These are phyloP conservation scores for Farysia itapuensis DNA, from an alignment of 1,284 basidiomycete genomes.

Conservation along the genomic window DNA sequence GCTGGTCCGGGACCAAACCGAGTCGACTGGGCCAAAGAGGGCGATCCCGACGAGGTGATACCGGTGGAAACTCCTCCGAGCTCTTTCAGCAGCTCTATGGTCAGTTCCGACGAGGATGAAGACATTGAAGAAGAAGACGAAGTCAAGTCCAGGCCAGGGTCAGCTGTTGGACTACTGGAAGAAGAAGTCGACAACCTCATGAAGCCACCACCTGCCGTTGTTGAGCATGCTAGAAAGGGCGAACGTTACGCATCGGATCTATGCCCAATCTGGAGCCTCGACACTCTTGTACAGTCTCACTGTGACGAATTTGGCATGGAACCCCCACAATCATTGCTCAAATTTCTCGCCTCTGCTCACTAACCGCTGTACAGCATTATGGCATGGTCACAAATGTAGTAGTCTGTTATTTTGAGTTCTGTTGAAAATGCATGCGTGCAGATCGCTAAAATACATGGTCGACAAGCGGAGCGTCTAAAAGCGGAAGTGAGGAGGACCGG, in stretches of 20 bases:
- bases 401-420: no score
- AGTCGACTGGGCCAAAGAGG: conserved; percentile 33
- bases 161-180: conserved; percentile 4
- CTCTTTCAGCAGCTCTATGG: conserved; percentile 30
- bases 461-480: no score
- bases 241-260: conserved; percentile 29
- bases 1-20: conserved; percentile 25
- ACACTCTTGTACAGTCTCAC: conserved; percentile 14
- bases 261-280: conserved; percentile 26
- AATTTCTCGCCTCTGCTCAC: no score
- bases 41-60: conserved; percentile 48
- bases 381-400: no score
- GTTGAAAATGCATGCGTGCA: no score
- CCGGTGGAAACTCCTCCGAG: conserved; percentile 41
- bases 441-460: no score
- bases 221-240: conserved; percentile 38
- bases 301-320: conserved; percentile 12
- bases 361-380: no score
- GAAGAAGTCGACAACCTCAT: neutral
- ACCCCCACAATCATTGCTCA: conserved; percentile 7
- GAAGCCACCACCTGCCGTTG: conserved; percentile 43
- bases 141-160: conserved; percentile 32
- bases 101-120: conserved; percentile 10
- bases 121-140: conserved; percentile 16
- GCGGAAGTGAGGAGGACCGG: no score